A percentile compares a stretch with the other conserved stretches of the same genome.
phyloP scores from a whole-genome alignment of 1,284 basidiomycete species.

The Ustilago sp. region DNA sequence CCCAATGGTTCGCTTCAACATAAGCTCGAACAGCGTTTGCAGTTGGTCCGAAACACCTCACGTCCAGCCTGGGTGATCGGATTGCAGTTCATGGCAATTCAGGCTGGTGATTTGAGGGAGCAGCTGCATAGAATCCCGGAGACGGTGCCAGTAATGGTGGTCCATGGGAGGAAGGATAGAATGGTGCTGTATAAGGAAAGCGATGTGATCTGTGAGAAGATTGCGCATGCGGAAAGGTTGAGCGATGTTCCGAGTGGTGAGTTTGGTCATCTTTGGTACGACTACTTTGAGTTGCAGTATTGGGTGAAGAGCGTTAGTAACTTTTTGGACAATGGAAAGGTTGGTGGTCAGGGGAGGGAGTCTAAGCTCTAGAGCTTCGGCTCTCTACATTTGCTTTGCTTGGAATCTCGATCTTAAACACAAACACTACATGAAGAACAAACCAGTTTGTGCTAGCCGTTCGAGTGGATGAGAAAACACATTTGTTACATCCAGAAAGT shows the following conservation, averaged over 20 bases:
- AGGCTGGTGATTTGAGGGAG: conserved; percentile 30
- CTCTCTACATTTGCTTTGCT: too few relatives aligned
- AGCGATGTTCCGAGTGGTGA: conserved; percentile 14
- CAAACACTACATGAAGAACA: not conserved
- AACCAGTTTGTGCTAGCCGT: not conserved
- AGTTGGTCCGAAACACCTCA: conserved; percentile 23
- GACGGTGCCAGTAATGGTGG: conserved; percentile 42
- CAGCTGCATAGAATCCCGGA: conserved; percentile 43
- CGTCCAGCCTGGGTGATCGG: conserved; percentile 50
- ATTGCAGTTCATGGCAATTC: conserved; percentile 57
- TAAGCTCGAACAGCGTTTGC: conserved; percentile 35
- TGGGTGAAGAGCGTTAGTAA: conserved; percentile 42
- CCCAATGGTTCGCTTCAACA: conserved; percentile 6
- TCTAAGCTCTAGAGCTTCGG: conserved; percentile 13
- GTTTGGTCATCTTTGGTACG: conserved; percentile 62
- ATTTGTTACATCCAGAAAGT: not conserved
- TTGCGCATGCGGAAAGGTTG: conserved; percentile 52
- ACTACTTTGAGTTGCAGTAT: conserved; percentile 53
- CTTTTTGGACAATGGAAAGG: conserved; percentile 36
- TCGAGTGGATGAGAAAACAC: not conserved
- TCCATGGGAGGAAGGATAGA: conserved; percentile 60
- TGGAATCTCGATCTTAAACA: too few relatives aligned
- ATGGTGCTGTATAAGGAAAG: conserved; percentile 63
- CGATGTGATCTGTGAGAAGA: conserved; percentile 34
- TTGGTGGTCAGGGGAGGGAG: conserved; percentile 5